A percentile compares a stretch with the other conserved stretches of the same genome.
Conservation (phyloP, 345 rosid species). For the Aethionema arabicum region DNA sequence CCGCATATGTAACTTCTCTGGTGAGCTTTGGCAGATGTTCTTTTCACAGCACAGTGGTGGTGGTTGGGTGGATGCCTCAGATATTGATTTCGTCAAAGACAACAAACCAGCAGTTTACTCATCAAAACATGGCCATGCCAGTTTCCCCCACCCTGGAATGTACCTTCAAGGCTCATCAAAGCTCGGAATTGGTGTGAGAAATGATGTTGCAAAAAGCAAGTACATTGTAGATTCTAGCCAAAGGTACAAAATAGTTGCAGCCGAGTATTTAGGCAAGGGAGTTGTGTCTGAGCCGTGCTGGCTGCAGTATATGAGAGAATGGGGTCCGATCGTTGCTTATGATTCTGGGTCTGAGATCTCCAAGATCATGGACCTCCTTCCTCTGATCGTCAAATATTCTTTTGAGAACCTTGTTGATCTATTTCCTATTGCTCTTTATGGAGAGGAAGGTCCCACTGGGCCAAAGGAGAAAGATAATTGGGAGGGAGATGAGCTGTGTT, state of each 20-base stretch:
- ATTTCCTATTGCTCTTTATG: conserved; percentile 86
- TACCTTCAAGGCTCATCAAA: conserved; percentile 78
- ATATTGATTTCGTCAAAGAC: conserved; percentile 57
- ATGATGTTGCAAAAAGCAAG: conserved; percentile 63
- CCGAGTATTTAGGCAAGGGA: conserved; percentile 70
- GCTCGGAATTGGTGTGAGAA: conserved; percentile 73
- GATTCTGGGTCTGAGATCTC: conserved; percentile 76
- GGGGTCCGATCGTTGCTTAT: conserved; percentile 84
- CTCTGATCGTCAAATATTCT: conserved; percentile 69
- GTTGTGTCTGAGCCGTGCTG: conserved; percentile 67
- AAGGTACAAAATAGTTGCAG: conserved; percentile 68
- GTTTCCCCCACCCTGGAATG: conserved; percentile 79
- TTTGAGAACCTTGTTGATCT: conserved; percentile 69
- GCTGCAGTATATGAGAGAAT: conserved; percentile 92
- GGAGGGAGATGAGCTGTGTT: conserved; percentile 73
- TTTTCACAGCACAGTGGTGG: conserved; percentile 95
- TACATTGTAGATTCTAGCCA: conserved; percentile 62
- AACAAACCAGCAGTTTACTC: conserved; percentile 73
- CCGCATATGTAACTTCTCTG: conserved; percentile 77
- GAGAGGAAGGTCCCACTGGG: conserved; percentile 97
- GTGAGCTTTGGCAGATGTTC: conserved; percentile 74
- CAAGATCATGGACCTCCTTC: conserved; percentile 65
- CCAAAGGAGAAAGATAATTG: conserved; percentile 93
- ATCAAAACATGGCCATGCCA: conserved; percentile 83
- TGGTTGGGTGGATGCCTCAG: conserved; percentile 64